Conservation (phyloP, 2,329 filamentous ascomycete species). For the Monosporascus sp. region DNA sequence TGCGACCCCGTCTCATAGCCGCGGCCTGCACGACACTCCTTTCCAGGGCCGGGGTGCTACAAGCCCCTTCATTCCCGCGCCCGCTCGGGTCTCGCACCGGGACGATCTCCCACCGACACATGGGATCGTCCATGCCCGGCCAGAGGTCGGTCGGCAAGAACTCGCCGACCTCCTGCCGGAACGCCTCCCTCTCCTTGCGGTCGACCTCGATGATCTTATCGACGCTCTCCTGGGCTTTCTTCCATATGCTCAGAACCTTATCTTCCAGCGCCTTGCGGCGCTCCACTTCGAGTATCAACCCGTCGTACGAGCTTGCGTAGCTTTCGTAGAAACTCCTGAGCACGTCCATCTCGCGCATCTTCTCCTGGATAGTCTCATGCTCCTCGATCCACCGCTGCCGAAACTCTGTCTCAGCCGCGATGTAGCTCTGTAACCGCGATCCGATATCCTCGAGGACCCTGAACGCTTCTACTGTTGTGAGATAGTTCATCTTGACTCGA, state of each 20-base stretch:
- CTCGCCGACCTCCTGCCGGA: constrained; percentile 77
- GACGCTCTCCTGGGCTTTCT: constrained; percentile 71
- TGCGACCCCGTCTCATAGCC: constrained; percentile 11
- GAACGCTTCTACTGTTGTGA: constrained; percentile 57
- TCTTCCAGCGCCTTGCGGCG: constrained; percentile 68
- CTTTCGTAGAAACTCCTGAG: constrained; percentile 81
- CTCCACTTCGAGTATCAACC: constrained; percentile 76
- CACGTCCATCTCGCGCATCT: constrained; percentile 69
- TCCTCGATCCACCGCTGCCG: constrained; percentile 67
- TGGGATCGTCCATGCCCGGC: constrained; percentile 64
- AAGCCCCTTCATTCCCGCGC: constrained; percentile 11
- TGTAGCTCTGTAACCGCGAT: constrained; percentile 57
- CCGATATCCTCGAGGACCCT: constrained; percentile 63
- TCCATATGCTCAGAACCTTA: constrained; percentile 67
- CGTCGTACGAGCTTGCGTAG: constrained; percentile 79
- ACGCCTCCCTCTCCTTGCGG: constrained; percentile 65
- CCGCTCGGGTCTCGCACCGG: constrained; percentile 27
- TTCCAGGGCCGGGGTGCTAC: constrained; percentile 24
- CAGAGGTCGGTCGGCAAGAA: constrained; percentile 85
- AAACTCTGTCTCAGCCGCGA: constrained; percentile 61
- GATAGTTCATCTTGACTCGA: constrained; percentile 48
- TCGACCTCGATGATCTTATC: constrained; percentile 72
- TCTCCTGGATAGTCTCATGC: constrained; percentile 59
- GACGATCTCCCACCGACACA: constrained; percentile 46
- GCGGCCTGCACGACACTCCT: constrained; percentile 24